Conservation (phyloP, 139 green algal species). For the Spirogloea muscicola region DNA sequence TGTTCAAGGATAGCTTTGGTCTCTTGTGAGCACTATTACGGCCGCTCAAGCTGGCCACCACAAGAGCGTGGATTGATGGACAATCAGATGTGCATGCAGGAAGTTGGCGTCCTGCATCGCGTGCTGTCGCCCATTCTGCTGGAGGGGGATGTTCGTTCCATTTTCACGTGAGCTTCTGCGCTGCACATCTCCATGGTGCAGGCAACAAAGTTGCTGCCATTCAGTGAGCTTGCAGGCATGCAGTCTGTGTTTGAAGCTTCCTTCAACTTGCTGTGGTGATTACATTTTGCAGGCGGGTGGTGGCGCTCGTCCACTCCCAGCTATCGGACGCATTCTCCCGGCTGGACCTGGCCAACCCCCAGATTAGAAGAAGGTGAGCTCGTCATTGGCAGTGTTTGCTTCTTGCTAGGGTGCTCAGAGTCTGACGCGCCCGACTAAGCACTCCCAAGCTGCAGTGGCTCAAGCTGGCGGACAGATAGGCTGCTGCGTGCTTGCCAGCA, state of each 20-base stretch:
- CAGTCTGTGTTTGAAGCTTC: not conserved
- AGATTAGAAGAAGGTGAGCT: not conserved
- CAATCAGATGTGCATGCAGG: too few species aligned
- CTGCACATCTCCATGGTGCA: not conserved
- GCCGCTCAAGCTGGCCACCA: too few species aligned
- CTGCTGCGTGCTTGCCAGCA: too few species aligned
- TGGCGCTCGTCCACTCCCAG: constrained; percentile 27
- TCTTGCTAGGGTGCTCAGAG: too few species aligned
- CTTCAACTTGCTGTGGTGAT: not conserved
- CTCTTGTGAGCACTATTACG: too few species aligned
- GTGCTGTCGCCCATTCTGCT: constrained; percentile 75
- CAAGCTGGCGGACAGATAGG: too few species aligned
- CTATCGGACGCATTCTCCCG: constrained; percentile 31
- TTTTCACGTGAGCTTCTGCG: constrained; percentile 63
- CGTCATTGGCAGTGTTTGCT: too few species aligned
- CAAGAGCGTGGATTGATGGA: too few species aligned
- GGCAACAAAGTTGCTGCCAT: not conserved
- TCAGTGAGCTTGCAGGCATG: not conserved
- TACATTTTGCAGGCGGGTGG: constrained; percentile 23
- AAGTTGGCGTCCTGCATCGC: constrained; percentile 59
- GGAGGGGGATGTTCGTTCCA: constrained; percentile 63
- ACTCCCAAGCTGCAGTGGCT: too few species aligned
- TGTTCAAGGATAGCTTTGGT: too few species aligned
- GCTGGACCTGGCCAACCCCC: not conserved
- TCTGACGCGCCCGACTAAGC: too few species aligned